phyloP scores from a whole-genome alignment of 129 eudicot species.

The Sambucus nigra region DNA sequence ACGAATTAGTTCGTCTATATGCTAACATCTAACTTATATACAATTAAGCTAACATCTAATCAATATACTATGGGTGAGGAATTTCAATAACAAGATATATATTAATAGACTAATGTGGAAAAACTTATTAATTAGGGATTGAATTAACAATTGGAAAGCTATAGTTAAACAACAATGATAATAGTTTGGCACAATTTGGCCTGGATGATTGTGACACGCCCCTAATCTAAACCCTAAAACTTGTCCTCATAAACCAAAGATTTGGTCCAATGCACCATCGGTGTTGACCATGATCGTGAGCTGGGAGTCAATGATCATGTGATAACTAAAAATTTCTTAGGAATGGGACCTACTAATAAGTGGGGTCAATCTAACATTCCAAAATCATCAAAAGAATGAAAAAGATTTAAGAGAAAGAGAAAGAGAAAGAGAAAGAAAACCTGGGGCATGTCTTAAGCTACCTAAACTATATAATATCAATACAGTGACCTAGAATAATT shows the following conservation, averaged over 20 bases:
- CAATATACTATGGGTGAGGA: too few species aligned
- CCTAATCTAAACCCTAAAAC: background rate
- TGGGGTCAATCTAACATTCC: conserved; percentile 1
- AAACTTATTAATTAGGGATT: too few species aligned
- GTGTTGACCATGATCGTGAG: conserved; percentile 1
- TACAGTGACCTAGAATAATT: background rate
- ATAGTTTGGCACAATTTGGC: too few species aligned
- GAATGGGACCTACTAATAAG: background rate
- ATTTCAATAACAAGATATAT: too few species aligned
- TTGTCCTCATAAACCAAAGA: background rate
- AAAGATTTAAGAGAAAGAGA: background rate
- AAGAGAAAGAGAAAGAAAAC: conserved; percentile 1
- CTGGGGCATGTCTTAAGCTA: conserved; percentile 3
- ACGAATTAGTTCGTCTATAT: too few species aligned
- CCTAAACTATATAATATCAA: background rate
- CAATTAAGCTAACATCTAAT: too few species aligned
- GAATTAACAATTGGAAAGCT: too few species aligned
- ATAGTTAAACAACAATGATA: too few species aligned
- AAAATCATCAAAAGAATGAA: conserved; percentile 1
- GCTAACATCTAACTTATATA: too few species aligned
- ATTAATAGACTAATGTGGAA: too few species aligned
- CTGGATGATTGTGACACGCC: background rate
- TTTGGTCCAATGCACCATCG: background rate
- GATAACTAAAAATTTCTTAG: background rate
- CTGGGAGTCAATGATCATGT: background rate